These are phyloP conservation scores for Halophytophthora batemanensis DNA, from an alignment of 352 stramenopile species.

Conservation along the genomic window DNA sequence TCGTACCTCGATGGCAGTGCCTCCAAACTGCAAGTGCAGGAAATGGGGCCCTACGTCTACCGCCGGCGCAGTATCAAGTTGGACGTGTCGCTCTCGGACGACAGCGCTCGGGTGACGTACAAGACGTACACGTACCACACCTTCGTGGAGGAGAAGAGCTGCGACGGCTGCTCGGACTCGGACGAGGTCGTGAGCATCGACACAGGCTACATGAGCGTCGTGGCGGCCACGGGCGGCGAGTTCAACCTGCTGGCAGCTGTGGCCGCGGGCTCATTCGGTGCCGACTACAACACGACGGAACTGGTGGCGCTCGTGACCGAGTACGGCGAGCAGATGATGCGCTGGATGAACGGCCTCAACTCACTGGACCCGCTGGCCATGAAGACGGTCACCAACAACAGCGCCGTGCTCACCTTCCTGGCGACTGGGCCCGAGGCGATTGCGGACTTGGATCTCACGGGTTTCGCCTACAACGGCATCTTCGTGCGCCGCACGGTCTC, in stretches of 20 bases:
- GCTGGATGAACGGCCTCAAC: conserved; percentile 76
- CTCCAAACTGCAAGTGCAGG: conserved; percentile 54
- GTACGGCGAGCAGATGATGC: conserved; percentile 63
- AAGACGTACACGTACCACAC: conserved; percentile 79
- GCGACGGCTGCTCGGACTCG: conserved; percentile 46
- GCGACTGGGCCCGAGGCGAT: conserved; percentile 24
- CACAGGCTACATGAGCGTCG: conserved; percentile 66
- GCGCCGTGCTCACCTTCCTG: conserved; percentile 44
- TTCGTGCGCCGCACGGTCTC: conserved; percentile 55
- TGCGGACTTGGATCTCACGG: conserved; percentile 39
- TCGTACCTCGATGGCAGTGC: conserved; percentile 39
- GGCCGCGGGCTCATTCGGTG: conserved; percentile 42
- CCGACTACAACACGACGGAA: conserved; percentile 10
- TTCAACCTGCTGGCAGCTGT: conserved; percentile 46
- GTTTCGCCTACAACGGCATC: conserved; percentile 75
- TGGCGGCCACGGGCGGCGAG: conserved; percentile 59
- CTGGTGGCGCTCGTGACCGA: conserved; percentile 26
- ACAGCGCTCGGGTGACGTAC: conserved; percentile 61
- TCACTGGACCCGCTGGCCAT: conserved; percentile 64
- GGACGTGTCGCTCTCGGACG: conserved; percentile 53
- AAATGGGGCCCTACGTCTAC: conserved; percentile 75
- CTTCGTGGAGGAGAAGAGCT: conserved; percentile 46
- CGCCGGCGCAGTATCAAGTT: conserved; percentile 56
- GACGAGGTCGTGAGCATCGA: conserved; percentile 62
- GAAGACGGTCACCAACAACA: conserved; percentile 47